These are phyloP conservation scores for Penicillium sp. DNA, from an alignment of 2,329 filamentous ascomycete species.

Conservation along the genomic window DNA sequence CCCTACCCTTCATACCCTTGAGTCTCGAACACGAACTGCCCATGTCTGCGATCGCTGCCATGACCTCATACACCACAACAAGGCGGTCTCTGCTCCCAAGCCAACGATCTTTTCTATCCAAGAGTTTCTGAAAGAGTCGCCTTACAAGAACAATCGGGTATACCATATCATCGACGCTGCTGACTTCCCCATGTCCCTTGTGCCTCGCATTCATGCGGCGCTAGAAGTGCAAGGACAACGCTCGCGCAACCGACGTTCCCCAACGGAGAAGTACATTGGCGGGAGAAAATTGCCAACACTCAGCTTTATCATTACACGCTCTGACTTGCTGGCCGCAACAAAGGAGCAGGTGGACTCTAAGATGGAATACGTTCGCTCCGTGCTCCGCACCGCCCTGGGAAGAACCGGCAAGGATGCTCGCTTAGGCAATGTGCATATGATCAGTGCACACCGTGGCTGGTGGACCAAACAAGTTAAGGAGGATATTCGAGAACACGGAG, in stretches of 20 bases:
- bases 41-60: slow-evolving; percentile 82
- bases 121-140: slow-evolving; percentile 82
- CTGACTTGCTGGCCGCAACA: slow-evolving; percentile 78
- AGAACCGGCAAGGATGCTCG: slow-evolving; percentile 65
- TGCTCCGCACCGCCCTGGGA: slow-evolving; percentile 74
- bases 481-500: slow-evolving; percentile 77
- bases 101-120: slow-evolving; percentile 77
- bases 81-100: slow-evolving; percentile 69
- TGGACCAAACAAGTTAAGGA: slow-evolving; percentile 86
- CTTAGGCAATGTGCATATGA: slow-evolving; percentile 81
- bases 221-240: slow-evolving; percentile 71
- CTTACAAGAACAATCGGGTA: slow-evolving; percentile 85
- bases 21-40: slow-evolving; percentile 15
- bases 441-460: slow-evolving; percentile 83
- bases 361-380: slow-evolving; percentile 78
- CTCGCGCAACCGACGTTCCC: slow-evolving; percentile 75
- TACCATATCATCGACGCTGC: slow-evolving; percentile 95
- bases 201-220: slow-evolving; percentile 70
- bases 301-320: slow-evolving; percentile 86
- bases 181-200: slow-evolving; percentile 91
- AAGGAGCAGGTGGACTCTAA: slow-evolving; percentile 80
- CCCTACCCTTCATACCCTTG: slow-evolving; percentile 21
- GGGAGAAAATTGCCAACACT: slow-evolving; percentile 74
- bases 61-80: slow-evolving; percentile 70
- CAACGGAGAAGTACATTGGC: slow-evolving; percentile 61